phyloP scores from a whole-genome alignment of 140 eudicot genomes.

The Anethum foeniculum region DNA sequence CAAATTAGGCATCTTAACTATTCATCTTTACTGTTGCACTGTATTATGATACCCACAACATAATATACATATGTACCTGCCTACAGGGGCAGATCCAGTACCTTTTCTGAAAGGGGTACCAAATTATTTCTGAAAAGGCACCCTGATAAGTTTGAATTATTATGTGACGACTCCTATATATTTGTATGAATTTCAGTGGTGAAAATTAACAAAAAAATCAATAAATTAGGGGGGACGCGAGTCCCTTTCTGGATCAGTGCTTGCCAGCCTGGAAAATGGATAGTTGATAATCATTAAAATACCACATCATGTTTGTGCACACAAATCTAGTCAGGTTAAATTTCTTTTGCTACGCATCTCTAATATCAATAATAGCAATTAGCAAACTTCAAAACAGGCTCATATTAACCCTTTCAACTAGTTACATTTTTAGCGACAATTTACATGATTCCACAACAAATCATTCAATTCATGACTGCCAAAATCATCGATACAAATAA shows the following conservation, averaged over 20 bases:
- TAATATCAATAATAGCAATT: neutral
- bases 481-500: too few species aligned
- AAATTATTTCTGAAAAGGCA: too few species aligned
- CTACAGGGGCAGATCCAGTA: neutral
- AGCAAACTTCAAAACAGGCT: neutral
- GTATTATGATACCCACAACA: neutral
- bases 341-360: neutral
- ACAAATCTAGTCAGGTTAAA: neutral
- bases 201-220: too few species aligned
- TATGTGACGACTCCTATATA: neutral
- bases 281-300: neutral
- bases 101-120: too few species aligned
- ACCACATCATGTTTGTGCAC: neutral
- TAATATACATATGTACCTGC: too few species aligned
- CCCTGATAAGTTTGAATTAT: too few species aligned
- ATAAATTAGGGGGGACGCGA: too few species aligned
- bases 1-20: neutral
- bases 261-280: neutral
- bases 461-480: too few species aligned
- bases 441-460: too few species aligned
- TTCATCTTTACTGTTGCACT: neutral
- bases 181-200: neutral
- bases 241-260: neutral
- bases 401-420: neutral
- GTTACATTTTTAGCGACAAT: too few species aligned